Conservation (phyloP, 345 rosid species). For the Euclidium syriacum region DNA sequence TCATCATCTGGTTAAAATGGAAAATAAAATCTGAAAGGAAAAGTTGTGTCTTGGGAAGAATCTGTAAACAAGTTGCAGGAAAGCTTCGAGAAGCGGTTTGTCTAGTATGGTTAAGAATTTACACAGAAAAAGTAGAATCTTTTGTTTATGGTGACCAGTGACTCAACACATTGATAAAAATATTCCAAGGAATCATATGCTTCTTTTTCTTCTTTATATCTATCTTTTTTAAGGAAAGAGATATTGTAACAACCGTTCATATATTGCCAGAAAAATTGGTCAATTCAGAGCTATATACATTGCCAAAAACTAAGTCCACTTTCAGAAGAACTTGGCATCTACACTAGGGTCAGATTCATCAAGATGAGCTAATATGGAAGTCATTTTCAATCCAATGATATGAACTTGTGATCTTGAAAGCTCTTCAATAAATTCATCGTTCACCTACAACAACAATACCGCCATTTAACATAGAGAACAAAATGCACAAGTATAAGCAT, state of each 20-base stretch:
- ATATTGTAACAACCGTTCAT: not conserved
- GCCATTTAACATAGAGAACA: not conserved
- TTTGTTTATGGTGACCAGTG: slow-evolving; percentile 8
- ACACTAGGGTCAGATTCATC: slow-evolving; percentile 11
- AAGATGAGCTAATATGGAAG: slow-evolving; percentile 17
- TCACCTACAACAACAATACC: slow-evolving; percentile 8
- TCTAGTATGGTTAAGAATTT: not conserved
- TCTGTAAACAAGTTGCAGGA: slow-evolving; percentile 11
- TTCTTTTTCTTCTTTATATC: not conserved
- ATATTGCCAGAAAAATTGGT: not conserved
- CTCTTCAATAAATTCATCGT: slow-evolving; percentile 20
- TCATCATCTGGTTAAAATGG: not conserved
- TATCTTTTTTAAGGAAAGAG: not conserved
- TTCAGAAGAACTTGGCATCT: slow-evolving; percentile 21
- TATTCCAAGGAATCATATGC: slow-evolving; percentile 24
- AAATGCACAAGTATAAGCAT: not conserved
- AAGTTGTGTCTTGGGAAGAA: slow-evolving; percentile 7
- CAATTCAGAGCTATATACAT: not conserved
- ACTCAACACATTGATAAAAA: slow-evolving; percentile 6
- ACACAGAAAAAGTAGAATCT: slow-evolving; percentile 12
- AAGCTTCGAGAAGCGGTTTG: not conserved
- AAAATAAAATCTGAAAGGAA: not conserved
- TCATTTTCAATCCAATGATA: slow-evolving; percentile 33
- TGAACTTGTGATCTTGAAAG: slow-evolving; percentile 27
- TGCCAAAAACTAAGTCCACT: slow-evolving; percentile 7